Conservation (phyloP, 768 basidiomycete genomes). For the Omphalotus guepiniiformis region DNA sequence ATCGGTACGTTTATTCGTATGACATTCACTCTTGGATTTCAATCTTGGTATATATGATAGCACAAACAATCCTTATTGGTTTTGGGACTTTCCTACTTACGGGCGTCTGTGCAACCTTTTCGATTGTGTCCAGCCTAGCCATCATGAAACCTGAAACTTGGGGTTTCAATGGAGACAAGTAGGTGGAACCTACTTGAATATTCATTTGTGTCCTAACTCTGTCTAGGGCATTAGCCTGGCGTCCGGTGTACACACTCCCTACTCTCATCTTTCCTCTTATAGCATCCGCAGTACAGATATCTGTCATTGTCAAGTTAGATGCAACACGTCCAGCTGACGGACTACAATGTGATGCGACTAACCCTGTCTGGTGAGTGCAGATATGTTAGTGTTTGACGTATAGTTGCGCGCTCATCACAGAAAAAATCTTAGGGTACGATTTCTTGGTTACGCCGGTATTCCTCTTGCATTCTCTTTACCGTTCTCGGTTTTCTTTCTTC, state of each 20-base stretch:
- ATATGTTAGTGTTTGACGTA: not conserved
- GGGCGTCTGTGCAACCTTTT: slow-evolving; percentile 39
- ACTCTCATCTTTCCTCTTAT: slow-evolving; percentile 45
- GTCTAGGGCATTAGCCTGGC: slow-evolving; percentile 48
- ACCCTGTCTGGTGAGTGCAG: slow-evolving; percentile 50
- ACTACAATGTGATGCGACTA: slow-evolving; percentile 56
- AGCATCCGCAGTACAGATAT: slow-evolving; percentile 38
- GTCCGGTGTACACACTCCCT: slow-evolving; percentile 37
- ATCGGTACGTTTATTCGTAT: slow-evolving; percentile 36
- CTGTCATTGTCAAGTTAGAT: slow-evolving; percentile 38
- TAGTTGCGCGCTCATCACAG: no score
- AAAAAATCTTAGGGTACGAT: slow-evolving; percentile 53
- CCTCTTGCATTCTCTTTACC: slow-evolving; percentile 50
- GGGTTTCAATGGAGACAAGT: slow-evolving; percentile 24
- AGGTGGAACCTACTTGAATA: slow-evolving; percentile 11
- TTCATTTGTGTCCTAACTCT: not conserved
- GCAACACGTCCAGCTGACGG: slow-evolving; percentile 45
- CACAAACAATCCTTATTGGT: slow-evolving; percentile 40
- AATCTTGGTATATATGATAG: slow-evolving; percentile 18
- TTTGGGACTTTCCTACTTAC: slow-evolving; percentile 40
- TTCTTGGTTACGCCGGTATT: slow-evolving; percentile 59
- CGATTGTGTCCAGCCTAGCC: slow-evolving; percentile 37
- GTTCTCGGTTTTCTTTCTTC: slow-evolving; percentile 44
- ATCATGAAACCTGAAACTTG: slow-evolving; percentile 40
- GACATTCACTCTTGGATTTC: no score